Conservation (phyloP, 768 basidiomycete species). For the Pholiota conissans region DNA sequence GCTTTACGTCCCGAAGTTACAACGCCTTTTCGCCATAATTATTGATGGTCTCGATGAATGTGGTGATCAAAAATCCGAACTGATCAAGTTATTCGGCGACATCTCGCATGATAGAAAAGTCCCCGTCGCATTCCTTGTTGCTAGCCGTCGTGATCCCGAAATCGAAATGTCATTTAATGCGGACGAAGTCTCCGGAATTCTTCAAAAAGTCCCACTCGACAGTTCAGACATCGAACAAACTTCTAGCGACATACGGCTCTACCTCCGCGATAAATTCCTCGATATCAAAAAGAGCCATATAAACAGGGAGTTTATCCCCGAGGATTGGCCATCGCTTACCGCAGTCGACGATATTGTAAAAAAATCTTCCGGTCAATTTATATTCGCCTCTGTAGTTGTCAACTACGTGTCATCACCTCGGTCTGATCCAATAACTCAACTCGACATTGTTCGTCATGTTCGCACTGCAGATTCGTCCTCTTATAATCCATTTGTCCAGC, state of each 20-base stretch:
- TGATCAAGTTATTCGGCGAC: neutral
- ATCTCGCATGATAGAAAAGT: neutral
- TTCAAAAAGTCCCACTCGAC: neutral
- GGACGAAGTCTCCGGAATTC: neutral
- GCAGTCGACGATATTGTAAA: neutral
- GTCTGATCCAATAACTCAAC: neutral
- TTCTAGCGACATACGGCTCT: slow-evolving; percentile 5
- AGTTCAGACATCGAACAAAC: neutral
- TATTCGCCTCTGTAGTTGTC: slow-evolving; percentile 5
- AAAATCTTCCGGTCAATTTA: slow-evolving; percentile 9
- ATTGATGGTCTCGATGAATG: slow-evolving; percentile 29
- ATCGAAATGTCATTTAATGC: neutral
- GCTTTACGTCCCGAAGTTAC: too few species aligned
- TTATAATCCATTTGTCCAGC: neutral
- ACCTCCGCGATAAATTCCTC: slow-evolving; percentile 2
- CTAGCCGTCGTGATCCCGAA: neutral
- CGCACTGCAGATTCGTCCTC: neutral
- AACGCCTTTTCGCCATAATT: slow-evolving; percentile 1
- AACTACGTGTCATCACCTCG: neutral
- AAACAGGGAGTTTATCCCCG: neutral
- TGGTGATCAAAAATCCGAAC: neutral
- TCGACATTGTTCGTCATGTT: slow-evolving; percentile 1
- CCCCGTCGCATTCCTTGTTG: neutral
- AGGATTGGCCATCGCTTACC: neutral
- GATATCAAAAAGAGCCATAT: slow-evolving; percentile 6